phyloP scores from a whole-genome alignment of 306 rosid genomes.

The Gillenia trifoliata region DNA sequence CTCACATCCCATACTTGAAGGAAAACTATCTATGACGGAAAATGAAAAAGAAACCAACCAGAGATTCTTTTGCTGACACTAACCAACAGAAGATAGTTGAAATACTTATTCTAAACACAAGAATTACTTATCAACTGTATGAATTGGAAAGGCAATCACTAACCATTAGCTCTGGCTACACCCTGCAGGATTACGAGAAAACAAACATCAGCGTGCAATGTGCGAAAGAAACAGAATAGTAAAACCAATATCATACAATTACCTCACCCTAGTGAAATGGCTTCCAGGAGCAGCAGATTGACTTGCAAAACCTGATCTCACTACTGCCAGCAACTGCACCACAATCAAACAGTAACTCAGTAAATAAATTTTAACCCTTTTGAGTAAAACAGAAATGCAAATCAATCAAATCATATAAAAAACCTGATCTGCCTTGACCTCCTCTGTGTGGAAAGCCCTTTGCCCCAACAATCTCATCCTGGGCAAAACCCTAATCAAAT shows the following conservation, averaged over 20 bases:
- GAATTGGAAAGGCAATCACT: constrained; percentile 14
- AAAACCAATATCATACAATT: constrained; percentile 14
- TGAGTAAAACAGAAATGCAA: background rate
- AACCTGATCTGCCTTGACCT: constrained; percentile 15
- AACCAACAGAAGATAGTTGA: background rate
- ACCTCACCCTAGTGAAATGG: constrained; percentile 31
- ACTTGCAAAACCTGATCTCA: constrained; percentile 15
- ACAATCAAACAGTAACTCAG: constrained; percentile 3
- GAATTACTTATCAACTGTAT: background rate
- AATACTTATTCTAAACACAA: background rate
- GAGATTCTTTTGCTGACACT: background rate
- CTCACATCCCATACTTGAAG: background rate
- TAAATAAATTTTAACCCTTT: background rate
- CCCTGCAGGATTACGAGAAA: constrained; percentile 39
- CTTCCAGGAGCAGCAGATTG: constrained; percentile 13
- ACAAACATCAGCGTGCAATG: constrained; percentile 7
- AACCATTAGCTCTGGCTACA: constrained; percentile 43
- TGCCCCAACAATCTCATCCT: constrained; percentile 14
- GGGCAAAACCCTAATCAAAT: constrained; percentile 21
- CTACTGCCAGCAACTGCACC: constrained; percentile 30
- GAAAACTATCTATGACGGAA: background rate
- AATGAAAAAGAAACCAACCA: background rate
- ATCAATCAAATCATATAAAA: background rate
- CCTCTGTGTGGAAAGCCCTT: constrained; percentile 9
- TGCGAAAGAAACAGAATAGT: background rate